Evolutionary conservation across 1,284 basidiomycete genomes (phyloP).

Genomic region (Polyporus tsugae): DNA sequence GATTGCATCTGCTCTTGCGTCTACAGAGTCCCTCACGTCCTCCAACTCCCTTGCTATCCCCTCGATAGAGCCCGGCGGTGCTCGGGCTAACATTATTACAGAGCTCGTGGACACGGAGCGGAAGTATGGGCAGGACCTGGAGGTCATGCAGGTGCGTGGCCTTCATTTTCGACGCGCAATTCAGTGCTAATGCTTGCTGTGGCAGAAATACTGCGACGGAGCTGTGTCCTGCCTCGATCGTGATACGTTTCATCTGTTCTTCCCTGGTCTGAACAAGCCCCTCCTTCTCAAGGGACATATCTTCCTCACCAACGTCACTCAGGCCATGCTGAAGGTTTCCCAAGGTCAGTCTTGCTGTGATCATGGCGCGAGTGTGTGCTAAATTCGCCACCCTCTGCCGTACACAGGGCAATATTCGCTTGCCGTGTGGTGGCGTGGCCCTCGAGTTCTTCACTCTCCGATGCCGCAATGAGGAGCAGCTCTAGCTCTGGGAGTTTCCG

Average conservation of each 20-base stretch:
- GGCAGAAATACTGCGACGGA: conserved; percentile 82
- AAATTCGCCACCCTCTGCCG: too few species aligned
- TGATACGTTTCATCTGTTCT: conserved; percentile 95
- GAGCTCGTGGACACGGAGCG: conserved; percentile 95
- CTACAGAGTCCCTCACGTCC: conserved; percentile 62
- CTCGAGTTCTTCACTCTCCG: too few species aligned
- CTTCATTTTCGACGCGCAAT: conserved; percentile 17
- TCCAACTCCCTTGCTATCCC: conserved; percentile 43
- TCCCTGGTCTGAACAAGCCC: conserved; percentile 95
- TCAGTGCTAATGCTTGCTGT: conserved; percentile 24
- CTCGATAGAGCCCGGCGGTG: conserved; percentile 51
- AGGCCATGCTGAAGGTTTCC: too few species aligned
- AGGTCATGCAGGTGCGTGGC: conserved; percentile 88
- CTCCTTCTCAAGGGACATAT: too few species aligned
- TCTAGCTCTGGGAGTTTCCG: too few species aligned
- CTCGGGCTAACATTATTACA: conserved; percentile 70
- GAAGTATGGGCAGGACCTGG: conserved; percentile 97
- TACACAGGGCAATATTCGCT: too few species aligned
- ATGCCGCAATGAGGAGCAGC: too few species aligned
- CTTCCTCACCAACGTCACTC: too few species aligned
- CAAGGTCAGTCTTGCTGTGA: too few species aligned
- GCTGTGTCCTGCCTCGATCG: conserved; percentile 88
- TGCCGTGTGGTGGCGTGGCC: too few species aligned
- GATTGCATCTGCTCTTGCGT: conserved; percentile 60
- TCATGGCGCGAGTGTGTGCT: too few species aligned